Base-by-base conservation (phyloP, 1,284 basidiomycete species). In the Ceratobasidium sp. region DNA sequence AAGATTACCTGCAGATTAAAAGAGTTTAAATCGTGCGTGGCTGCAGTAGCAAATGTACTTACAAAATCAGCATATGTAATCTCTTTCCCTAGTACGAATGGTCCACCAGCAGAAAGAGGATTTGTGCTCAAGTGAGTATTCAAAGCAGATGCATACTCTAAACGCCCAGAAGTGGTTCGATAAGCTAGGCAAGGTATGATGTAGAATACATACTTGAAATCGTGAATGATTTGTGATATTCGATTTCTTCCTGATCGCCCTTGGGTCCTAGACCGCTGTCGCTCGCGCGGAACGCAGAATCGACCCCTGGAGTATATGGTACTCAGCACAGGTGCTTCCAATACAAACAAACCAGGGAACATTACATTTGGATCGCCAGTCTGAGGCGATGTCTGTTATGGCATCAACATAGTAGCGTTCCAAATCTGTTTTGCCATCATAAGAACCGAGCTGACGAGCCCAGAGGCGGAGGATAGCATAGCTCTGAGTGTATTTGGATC, bases 351-450 rank as follows among this genome's bases (percentile, higher is more conserved):
- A n/a, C 8, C 18, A 12, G 16, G 43, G 18, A 45, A 12, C 8
- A 50, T 53, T 30, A 67, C 67, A 70, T 46, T 70, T 70, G 1
- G 67, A 10, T 30, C 67, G 36, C 67, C 67, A 70, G 45, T 70
- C 67, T 12, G 67, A 43, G n/a, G 67, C 67, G 26, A 70, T 70
- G 43, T 70, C 67, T 12, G 52, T 58, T 1, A 70, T 70, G 8
- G 67, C 67, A 46, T 70, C 67, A 16, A 70, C 67, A 23, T 70
- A 70, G 43, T 70, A 70, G 16, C 53, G 53, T 26, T 70, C 67
- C 43, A 70, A 41, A 23, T 70, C 67, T 1, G 45, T 70, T 26
- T 70, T 59, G 26, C 67, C 67, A 48, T 70, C 67, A 23, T 70
- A 70, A 36, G 28, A 55, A 12, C 67, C 67, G 1, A 70, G 32